Evolutionary conservation across 2,329 filamentous ascomycete species (phyloP).

Genomic region (Epicoccum nigrum): DNA sequence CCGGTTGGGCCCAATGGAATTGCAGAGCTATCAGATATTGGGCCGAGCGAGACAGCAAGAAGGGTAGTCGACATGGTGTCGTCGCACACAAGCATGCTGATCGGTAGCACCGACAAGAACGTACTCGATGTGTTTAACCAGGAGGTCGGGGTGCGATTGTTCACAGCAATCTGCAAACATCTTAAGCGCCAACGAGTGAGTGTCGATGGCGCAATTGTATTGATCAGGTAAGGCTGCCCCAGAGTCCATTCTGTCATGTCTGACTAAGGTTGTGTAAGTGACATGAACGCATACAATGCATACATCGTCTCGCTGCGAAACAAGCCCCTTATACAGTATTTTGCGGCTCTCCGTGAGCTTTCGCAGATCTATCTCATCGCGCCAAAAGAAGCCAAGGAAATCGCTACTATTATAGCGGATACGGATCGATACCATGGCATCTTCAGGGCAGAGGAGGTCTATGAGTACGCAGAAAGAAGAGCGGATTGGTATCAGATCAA

Average conservation of each 20-base stretch:
- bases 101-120: constrained; percentile 94
- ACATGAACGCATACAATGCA: constrained; percentile 91
- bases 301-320: constrained; percentile 85
- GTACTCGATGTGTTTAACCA: constrained; percentile 99
- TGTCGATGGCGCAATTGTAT: constrained; percentile 84
- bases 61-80: constrained; percentile 85
- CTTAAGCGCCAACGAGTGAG: constrained; percentile 94
- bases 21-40: constrained; percentile 60
- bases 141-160: constrained; percentile 92
- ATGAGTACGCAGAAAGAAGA: constrained; percentile 91
- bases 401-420: constrained; percentile 94
- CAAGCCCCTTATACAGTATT: constrained; percentile 84
- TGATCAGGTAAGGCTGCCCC: constrained; percentile 67
- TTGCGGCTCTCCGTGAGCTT: constrained; percentile 87
- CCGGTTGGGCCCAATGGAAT: constrained; percentile 46
- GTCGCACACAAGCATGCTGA: constrained; percentile 89
- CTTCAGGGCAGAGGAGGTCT: constrained; percentile 94
- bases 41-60: constrained; percentile 78
- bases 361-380: constrained; percentile 96
- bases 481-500: constrained; percentile 95
- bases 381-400: constrained; percentile 83
- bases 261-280: constrained; percentile 60
- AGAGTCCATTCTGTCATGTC: background rate
- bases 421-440: constrained; percentile 87
- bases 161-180: constrained; percentile 93